Evolutionary conservation across 2,329 filamentous ascomycete species (phyloP).

Genomic region (Chrysosporium keratinophilum): DNA sequence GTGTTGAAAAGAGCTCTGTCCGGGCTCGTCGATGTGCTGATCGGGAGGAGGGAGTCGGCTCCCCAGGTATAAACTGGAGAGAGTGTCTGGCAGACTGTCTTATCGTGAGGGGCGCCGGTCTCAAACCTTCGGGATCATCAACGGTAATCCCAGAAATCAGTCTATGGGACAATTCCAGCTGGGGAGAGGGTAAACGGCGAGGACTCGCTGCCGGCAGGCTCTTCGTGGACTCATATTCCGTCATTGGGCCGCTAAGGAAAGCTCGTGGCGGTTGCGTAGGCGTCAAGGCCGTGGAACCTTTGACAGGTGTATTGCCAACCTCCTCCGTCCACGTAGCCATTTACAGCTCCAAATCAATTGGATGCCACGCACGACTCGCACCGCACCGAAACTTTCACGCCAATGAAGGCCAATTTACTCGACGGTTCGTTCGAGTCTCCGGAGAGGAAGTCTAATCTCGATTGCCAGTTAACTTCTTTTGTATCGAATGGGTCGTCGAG

Average conservation of each 20-base stretch:
- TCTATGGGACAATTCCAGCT: neutral
- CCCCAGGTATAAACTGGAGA: neutral
- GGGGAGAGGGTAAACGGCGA: neutral
- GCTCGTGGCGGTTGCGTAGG: constrained; percentile 10
- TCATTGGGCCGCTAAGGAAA: constrained; percentile 7
- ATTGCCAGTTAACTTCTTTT: neutral
- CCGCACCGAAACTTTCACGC: neutral
- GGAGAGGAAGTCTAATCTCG: neutral
- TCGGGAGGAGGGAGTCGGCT: neutral
- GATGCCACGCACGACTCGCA: neutral
- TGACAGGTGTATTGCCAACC: constrained; percentile 10
- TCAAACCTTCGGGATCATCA: neutral
- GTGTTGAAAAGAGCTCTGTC: constrained; percentile 3
- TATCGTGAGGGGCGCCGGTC: neutral
- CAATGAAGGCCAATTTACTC: neutral
- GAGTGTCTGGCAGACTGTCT: neutral
- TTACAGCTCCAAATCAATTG: neutral
- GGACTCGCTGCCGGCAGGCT: neutral
- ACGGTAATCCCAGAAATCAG: neutral
- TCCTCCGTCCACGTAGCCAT: constrained; percentile 15
- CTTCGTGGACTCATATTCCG: neutral
- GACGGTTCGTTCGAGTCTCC: neutral
- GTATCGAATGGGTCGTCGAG: no score
- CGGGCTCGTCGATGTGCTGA: constrained; percentile 11
- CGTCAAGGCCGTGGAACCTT: neutral